Base-by-base conservation (phyloP, 169 alveolate genomes). In the Besnoitia besnoiti region DNA sequence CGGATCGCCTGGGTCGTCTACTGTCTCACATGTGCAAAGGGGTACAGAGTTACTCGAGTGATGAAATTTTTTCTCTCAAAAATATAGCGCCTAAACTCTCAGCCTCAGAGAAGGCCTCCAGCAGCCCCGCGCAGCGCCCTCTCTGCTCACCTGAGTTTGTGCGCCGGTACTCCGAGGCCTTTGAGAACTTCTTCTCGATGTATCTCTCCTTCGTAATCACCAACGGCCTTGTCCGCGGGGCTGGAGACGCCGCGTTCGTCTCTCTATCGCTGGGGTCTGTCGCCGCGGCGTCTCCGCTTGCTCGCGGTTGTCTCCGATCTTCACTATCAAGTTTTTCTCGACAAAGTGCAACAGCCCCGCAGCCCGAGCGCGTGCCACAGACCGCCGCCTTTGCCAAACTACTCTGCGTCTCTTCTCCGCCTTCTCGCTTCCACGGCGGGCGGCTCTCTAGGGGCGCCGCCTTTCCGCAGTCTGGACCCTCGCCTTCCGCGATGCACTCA, bases 91-190 rank as follows among this genome's bases (percentile, higher is more conserved):
- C n/a, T n/a, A n/a, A n/a, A n/a, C n/a, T n/a, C n/a, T n/a, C n/a
- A n/a, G n/a, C n/a, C n/a, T n/a, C n/a, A n/a, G n/a, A n/a, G n/a
- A n/a, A n/a, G n/a, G n/a, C n/a, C n/a, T n/a, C n/a, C n/a, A n/a
- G n/a, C n/a, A n/a, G n/a, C n/a, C n/a, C 80, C 47, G 80, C 33
- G 80, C 44, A n/a, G n/a, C 47, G 40, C 12, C 19, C 14, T 35
- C 61, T 7, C 87, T 14, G 24, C 87, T 77, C 40, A 77, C 87
- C 87, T 46, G 87, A 77, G 24, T 21, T 19, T 37, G 87, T 77
- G 40, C 87, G 50, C 42, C 50, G 35, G 47, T 77, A 77, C 21
- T 77, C 87, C 10, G 87, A 40, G 19, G 87, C 55, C 35, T 12
- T 77, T 39, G 61, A 8, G 37, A 77, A 77, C 61, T 77, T 77